Percentiles rank a stretch among this genome's conserved stretches.
These are phyloP conservation scores for Erythrobasidium hasegawianum DNA, from an alignment of 1,284 basidiomycete species.

Conservation along the genomic window DNA sequence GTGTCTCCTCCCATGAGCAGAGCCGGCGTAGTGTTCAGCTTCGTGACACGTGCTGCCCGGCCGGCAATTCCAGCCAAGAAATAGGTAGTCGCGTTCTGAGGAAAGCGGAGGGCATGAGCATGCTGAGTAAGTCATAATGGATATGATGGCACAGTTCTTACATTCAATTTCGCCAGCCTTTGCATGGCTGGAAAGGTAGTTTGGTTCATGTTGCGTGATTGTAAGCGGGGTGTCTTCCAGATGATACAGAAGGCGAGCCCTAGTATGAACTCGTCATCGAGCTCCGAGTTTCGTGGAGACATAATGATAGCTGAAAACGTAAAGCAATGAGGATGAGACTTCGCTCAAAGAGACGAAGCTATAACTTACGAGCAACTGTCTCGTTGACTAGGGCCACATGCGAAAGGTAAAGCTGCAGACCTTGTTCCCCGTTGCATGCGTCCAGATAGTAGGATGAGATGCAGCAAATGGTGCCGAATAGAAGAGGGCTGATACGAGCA, in stretches of 20 bases:
- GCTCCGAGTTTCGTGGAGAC: constrained; percentile 21
- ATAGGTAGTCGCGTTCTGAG: constrained; percentile 30
- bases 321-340: not conserved
- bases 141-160: not conserved
- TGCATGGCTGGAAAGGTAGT: constrained; percentile 19
- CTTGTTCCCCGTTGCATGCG: constrained; percentile 14
- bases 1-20: constrained; percentile 27
- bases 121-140: not conserved
- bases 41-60: constrained; percentile 28
- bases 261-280: constrained; percentile 31
- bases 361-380: constrained; percentile 24
- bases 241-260: constrained; percentile 32
- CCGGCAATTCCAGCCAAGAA: constrained; percentile 28
- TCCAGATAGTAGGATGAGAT: constrained; percentile 23
- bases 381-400: constrained; percentile 34
- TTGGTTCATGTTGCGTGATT: constrained; percentile 10
- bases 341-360: not conserved
- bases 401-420: constrained; percentile 28
- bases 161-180: constrained; percentile 24
- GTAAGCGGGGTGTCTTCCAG: constrained; percentile 28
- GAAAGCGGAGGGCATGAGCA: not conserved
- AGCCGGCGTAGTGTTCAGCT: constrained; percentile 12
- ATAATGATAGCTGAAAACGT: constrained; percentile 25
- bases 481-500: constrained; percentile 24
- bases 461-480: constrained; percentile 29